A percentile compares a stretch with the other conserved stretches of the same genome.
phyloP scores from a whole-genome alignment of 305 asterid species.

The Fraxinus dipetala region DNA sequence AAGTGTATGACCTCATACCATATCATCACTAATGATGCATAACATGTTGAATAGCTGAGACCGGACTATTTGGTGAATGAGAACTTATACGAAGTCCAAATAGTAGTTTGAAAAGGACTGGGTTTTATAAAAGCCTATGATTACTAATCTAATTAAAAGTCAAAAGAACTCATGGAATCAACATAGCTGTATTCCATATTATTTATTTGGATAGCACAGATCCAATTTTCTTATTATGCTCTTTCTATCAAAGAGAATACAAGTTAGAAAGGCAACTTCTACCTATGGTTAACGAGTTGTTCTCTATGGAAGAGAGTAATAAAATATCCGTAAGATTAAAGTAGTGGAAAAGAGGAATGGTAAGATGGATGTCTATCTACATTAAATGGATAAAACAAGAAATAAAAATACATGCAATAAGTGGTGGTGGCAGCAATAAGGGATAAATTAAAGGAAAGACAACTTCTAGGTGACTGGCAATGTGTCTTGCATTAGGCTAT shows the following conservation, averaged over 20 bases:
- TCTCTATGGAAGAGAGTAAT: neutral
- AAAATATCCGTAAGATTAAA: neutral
- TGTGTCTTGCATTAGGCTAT: neutral
- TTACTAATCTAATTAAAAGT: neutral
- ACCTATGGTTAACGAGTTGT: neutral
- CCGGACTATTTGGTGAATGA: neutral
- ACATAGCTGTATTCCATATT: neutral
- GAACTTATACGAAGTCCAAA: neutral
- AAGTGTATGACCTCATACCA: neutral
- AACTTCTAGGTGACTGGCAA: neutral
- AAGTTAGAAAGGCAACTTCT: neutral
- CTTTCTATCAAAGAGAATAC: neutral
- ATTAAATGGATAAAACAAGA: neutral
- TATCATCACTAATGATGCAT: neutral
- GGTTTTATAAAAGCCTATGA: neutral
- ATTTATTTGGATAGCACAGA: neutral
- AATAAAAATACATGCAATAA: neutral
- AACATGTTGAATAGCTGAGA: neutral
- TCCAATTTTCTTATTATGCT: neutral
- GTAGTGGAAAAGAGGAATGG: neutral
- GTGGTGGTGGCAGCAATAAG: neutral
- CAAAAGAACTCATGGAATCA: neutral
- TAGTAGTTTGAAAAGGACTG: neutral
- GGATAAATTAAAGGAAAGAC: neutral
- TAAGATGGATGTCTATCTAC: neutral